Evolutionary conservation across 345 rosid genomes (phyloP).

Genomic region (Erucastrum elatum): DNA sequence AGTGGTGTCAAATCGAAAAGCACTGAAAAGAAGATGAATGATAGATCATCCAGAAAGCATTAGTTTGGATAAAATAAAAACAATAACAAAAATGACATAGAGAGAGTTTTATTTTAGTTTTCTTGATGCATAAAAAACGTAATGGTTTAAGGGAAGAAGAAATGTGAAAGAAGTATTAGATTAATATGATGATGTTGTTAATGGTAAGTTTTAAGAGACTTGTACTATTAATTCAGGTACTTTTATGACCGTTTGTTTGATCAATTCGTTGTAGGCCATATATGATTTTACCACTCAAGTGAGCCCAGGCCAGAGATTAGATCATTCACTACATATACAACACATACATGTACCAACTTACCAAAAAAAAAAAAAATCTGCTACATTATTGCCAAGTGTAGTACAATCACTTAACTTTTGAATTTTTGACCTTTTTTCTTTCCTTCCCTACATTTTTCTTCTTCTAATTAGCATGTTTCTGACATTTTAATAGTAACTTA

Average conservation of each 20-base stretch:
- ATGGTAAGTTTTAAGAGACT: background rate
- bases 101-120: background rate
- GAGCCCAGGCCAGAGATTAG: slow-evolving; percentile 17
- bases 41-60: slow-evolving; percentile 17
- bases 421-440: background rate
- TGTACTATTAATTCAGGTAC: background rate
- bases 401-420: slow-evolving; percentile 23
- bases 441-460: background rate
- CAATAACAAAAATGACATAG: background rate
- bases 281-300: slow-evolving; percentile 17
- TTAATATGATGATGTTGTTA: background rate
- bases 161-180: background rate
- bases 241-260: slow-evolving; percentile 29
- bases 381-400: slow-evolving; percentile 33
- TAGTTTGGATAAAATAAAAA: background rate
- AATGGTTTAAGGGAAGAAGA: background rate
- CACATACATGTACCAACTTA: slow-evolving; percentile 7
- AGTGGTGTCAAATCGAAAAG: slow-evolving; percentile 40
- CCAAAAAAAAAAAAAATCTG: background rate
- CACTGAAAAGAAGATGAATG: slow-evolving; percentile 19
- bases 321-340: slow-evolving; percentile 27
- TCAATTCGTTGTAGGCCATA: slow-evolving; percentile 23
- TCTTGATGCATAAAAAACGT: slow-evolving; percentile 18
- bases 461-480: background rate
- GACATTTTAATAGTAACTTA: background rate